A percentile compares a stretch with the other conserved stretches of the same genome.
Evolutionary conservation across 805 yeast species (phyloP).

Genomic region (Metschnikowia lachancei): DNA sequence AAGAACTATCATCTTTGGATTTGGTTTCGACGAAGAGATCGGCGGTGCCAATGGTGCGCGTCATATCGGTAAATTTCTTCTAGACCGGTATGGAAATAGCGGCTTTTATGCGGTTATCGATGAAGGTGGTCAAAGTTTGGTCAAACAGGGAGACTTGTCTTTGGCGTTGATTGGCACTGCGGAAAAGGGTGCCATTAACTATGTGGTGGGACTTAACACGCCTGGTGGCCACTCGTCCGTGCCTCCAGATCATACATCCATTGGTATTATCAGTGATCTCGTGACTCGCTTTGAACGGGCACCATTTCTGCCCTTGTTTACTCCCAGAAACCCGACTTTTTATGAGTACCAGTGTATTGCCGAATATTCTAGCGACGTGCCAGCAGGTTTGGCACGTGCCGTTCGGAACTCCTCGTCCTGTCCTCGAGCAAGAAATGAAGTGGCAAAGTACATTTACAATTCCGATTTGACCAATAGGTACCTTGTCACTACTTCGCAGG

Average conservation of each 20-base stretch:
- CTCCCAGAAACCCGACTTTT: constrained; percentile 59
- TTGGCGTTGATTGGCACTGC: constrained; percentile 17
- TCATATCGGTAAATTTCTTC: constrained; percentile 8
- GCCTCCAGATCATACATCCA: constrained; percentile 78
- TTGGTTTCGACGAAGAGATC: constrained; percentile 19
- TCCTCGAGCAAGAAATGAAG: constrained; percentile 28
- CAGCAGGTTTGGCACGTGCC: constrained; percentile 23
- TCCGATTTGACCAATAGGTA: constrained; percentile 25
- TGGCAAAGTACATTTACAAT: constrained; percentile 19
- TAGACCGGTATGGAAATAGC: constrained; percentile 12
- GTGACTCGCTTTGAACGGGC: constrained; percentile 53
- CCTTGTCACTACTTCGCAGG: constrained; percentile 34
- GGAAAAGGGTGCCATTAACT: constrained; percentile 16
- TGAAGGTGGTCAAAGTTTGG: constrained; percentile 17
- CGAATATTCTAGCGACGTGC: constrained; percentile 31
- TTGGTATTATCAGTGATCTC: constrained; percentile 67
- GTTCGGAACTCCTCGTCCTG: constrained; percentile 35
- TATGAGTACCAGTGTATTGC: constrained; percentile 59
- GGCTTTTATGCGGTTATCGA: constrained; percentile 18
- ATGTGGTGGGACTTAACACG: constrained; percentile 41
- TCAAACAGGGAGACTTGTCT: constrained; percentile 9
- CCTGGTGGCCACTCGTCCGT: constrained; percentile 79
- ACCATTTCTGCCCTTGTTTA: constrained; percentile 48
- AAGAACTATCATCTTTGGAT: constrained; percentile 12
- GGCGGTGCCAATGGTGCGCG: constrained; percentile 16